Conservation (phyloP, 176 grass and related monocot species). For the Thalia dealbata region DNA sequence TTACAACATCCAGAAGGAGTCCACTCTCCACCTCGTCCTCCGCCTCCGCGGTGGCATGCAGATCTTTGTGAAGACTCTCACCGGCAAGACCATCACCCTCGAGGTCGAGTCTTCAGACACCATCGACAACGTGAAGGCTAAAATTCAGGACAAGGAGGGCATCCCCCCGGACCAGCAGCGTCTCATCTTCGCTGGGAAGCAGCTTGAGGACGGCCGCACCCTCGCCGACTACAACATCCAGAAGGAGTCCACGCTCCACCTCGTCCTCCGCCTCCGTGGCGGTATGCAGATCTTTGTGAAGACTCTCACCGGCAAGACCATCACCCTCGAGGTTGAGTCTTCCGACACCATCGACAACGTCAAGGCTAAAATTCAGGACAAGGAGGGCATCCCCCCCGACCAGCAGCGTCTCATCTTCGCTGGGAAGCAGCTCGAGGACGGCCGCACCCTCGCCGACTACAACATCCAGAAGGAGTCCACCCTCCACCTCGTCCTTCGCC, state of each 20-base stretch:
- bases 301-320: not conserved
- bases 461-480: conserved; percentile 76
- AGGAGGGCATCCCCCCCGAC: conserved; percentile 61
- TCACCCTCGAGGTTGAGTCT: not conserved
- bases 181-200: conserved; percentile 41
- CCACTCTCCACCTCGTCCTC: conserved; percentile 49
- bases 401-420: conserved; percentile 46
- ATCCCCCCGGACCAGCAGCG: conserved; percentile 63
- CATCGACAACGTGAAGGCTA: conserved; percentile 43
- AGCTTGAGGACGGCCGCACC: conserved; percentile 51
- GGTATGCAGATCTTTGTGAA: conserved; percentile 21
- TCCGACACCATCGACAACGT: conserved; percentile 32
- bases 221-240: conserved; percentile 65
- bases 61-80: conserved; percentile 24
- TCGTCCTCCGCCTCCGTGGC: conserved; percentile 42
- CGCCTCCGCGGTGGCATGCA: conserved; percentile 36
- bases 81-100: conserved; percentile 50
- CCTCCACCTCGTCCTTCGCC: conserved; percentile 44
- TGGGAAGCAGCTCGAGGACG: conserved; percentile 59
- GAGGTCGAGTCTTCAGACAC: not conserved
- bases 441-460: conserved; percentile 45
- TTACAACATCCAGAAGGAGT: conserved; percentile 72
- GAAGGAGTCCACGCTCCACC: conserved; percentile 56
- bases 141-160: conserved; percentile 76
- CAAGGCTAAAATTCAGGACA: conserved; percentile 65